Base-by-base conservation (phyloP, 2,329 filamentous ascomycete genomes). In the Trichoderma cornu-damae region DNA sequence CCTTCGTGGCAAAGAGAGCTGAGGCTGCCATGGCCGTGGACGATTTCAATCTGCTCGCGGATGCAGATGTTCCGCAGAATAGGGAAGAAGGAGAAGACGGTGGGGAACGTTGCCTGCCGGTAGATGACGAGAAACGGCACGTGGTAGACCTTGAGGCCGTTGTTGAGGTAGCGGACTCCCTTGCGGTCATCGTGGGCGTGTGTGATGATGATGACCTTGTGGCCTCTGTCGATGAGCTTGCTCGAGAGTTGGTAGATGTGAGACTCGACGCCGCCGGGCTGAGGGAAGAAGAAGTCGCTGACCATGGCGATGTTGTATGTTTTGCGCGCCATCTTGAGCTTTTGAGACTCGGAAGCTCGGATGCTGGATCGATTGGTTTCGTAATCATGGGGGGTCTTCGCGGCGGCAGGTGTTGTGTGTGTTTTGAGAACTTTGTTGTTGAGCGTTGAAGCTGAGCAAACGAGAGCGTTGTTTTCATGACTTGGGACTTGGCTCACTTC, bases 221-320 rank as follows among this genome's bases (percentile, higher is more conserved):
- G 94, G 38, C 94, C 94, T 38, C 94, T 89, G 72, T 99, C 93
- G 64, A 97, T 91, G 64, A 99, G 84, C 81, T 97, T 99, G 58
- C 88, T 90, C 30, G 93, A 94, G 38, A 99, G 80, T 73, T 99
- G 94, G 77, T 99, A 99, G 66, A 99, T 97, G 75, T 99, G 94
- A 73, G 90, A 96, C 77, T 99, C 94, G 63, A 99, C 85, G 66
- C 94, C 94, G 69, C 94, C 92, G 52, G 94, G 93, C 69, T 97
- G 93, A 12, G 94, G 94, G 70, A 95, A 99, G 85, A 99, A 99
- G 81, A 96, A 96, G 79, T 99, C 94, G 82, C 93, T 92, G 72
- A 96, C 89, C 94, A 99, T 99, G 61, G 84, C 84, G 74, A 87
- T 87, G 68, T 84, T 86, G 72, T 86, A 87, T 30, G 80, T 82